Evolutionary conservation across 306 rosid genomes (phyloP), one percentile per base, ranked within the genome.

Genomic region (Corylus americana): DNA sequence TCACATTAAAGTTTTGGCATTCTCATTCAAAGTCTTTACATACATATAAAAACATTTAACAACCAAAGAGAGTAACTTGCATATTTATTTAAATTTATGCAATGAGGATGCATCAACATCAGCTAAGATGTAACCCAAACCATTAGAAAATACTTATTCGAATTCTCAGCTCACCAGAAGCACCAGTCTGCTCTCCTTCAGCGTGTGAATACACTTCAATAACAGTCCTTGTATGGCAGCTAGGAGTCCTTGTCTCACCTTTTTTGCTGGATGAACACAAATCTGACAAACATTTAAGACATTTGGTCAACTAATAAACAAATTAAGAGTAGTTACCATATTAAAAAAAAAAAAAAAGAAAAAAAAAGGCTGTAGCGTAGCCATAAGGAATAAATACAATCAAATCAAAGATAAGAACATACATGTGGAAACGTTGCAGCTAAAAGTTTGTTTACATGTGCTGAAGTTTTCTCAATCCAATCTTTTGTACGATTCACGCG

Each of bases 171-270:
- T 94, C 83, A 94, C 98, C 98, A 94, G 82, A 88, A 94, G 89
- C 95, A 89, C 92, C 85, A 77, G 84, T 87, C 97, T 92, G 78
- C 97, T 91, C 69, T 85, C 87, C 74, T 82, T 85, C 73, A 94
- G 84, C 12, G 89, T 88, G 85, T 61, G 79, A 66, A 81, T 74
- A 85, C 98, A 94, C 83, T 86, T 78, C 51, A 86, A 86, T 82
- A 94, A 83, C 68, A 94, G 83, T 71, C 97, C 97, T 69, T 69
- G 84, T 70, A 89, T 82, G 71, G 97, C 92, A 82, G 90, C 91
- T 74, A 91, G 85, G 71, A 94, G 94, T 84, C 94, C 97, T 77
- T 79, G 86, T 89, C 98, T 91, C 90, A 92, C 95, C 81, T 83
- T 94, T 74, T 84, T 85, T 25, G 94, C 85, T 69, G 90, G 92